phyloP scores from a whole-genome alignment of 169 alveolate genomes.

The Cryptosporidium tyzzeri region DNA sequence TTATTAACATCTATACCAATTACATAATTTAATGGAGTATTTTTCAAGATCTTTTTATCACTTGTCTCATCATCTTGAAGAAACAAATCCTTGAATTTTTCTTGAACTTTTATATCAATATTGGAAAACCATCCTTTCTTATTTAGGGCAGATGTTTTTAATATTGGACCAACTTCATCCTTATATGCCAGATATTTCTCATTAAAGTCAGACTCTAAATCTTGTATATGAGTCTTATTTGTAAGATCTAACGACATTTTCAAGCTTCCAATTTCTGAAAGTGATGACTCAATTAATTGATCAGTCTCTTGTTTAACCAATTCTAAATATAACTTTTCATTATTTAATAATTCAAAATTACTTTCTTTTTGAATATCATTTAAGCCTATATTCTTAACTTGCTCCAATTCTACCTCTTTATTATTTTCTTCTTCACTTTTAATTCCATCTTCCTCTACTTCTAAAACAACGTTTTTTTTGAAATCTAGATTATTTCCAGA shows the following conservation, averaged over 20 bases:
- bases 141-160: not conserved
- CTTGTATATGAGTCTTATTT: conserved; percentile 12
- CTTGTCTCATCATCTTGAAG: not conserved
- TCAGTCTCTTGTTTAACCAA: not conserved
- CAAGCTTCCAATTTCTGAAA: conserved; percentile 5
- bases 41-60: not conserved
- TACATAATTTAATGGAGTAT: conserved; percentile 24
- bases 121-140: conserved; percentile 4
- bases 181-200: conserved; percentile 35
- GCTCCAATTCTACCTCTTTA: not conserved
- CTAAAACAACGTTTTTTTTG: not conserved
- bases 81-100: not conserved
- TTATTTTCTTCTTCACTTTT: not conserved
- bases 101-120: conserved; percentile 7
- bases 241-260: conserved; percentile 2
- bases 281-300: not conserved
- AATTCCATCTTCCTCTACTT: not conserved
- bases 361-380: not conserved
- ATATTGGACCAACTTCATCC: not conserved
- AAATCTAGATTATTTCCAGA: not conserved
- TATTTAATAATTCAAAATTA: not conserved
- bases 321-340: not conserved
- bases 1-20: conserved; percentile 5
- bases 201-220: conserved; percentile 14
- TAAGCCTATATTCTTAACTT: not conserved